A percentile compares a stretch with the other conserved stretches of the same genome.
These are phyloP conservation scores for Pueraria montana DNA, from an alignment of 306 rosid genomes.

Conservation along the genomic window DNA sequence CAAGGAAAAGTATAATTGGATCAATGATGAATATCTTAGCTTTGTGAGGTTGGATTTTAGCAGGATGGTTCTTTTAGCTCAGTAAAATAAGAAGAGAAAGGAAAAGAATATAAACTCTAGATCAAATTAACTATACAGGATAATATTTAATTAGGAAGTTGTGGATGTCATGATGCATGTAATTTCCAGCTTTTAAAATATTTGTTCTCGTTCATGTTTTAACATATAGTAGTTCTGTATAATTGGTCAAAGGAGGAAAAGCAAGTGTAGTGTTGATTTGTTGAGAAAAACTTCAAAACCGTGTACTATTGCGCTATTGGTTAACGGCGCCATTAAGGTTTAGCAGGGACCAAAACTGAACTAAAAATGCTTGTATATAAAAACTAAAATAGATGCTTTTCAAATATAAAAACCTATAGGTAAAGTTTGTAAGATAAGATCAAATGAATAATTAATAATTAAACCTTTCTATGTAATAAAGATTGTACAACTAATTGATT, in stretches of 20 bases:
- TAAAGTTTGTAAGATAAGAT: no score
- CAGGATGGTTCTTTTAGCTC: not conserved
- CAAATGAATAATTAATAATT: no score
- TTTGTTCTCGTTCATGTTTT: slow-evolving; percentile 17
- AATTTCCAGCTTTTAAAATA: slow-evolving; percentile 7
- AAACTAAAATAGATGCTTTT: no score
- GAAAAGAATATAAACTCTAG: not conserved
- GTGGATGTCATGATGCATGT: not conserved
- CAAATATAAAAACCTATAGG: no score
- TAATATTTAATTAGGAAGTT: slow-evolving; percentile 6
- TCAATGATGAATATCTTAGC: slow-evolving; percentile 69
- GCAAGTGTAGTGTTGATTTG: slow-evolving; percentile 32
- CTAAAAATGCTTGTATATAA: no score
- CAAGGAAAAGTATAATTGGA: slow-evolving; percentile 77
- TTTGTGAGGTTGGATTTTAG: slow-evolving; percentile 65
- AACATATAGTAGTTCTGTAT: not conserved
- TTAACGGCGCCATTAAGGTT: no score
- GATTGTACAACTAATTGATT: no score
- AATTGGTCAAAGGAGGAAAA: slow-evolving; percentile 3
- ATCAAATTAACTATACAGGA: slow-evolving; percentile 30
- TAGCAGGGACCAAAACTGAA: no score
- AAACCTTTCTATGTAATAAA: no score
- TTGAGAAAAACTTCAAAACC: slow-evolving; percentile 7
- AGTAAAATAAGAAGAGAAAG: not conserved
- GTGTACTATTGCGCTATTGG: slow-evolving; percentile 36